Conservation (phyloP, 495 filamentous ascomycete genomes). For the Sphaerosporella brunnea region DNA sequence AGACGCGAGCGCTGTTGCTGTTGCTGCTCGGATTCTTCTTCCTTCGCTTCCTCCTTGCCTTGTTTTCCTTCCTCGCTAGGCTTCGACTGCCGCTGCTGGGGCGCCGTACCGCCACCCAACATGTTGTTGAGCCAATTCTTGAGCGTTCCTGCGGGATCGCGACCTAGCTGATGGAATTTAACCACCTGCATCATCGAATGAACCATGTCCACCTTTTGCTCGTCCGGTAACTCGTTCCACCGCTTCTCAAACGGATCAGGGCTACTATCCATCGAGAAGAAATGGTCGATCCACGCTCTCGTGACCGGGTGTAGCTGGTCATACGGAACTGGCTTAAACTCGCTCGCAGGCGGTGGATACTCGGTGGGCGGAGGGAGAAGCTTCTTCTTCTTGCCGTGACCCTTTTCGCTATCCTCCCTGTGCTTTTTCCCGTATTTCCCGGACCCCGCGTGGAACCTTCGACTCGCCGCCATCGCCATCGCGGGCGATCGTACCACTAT, state of each 20-base stretch:
- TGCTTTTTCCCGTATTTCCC: no score
- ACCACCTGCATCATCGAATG: neutral
- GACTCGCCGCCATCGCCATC: no score
- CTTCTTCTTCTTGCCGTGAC: no score
- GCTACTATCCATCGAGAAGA: neutral
- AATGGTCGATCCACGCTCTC: neutral
- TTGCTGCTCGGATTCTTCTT: neutral
- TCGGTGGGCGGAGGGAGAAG: neutral
- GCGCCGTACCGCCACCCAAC: neutral
- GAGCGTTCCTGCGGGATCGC: neutral
- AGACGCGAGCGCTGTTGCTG: no score
- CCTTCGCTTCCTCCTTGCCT: neutral
- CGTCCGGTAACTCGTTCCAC: conserved; percentile 1
- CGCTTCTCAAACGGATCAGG: neutral
- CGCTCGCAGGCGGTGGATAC: neutral
- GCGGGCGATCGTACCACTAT: no score
- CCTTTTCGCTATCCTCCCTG: no score
- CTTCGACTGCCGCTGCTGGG: neutral
- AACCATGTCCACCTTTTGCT: neutral
- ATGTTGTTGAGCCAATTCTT: neutral
- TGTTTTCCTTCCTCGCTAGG: neutral
- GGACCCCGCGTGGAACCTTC: no score
- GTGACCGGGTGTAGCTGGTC: conserved; percentile 1
- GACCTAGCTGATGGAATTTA: neutral
- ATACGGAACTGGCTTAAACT: conserved; percentile 5